phyloP scores from a whole-genome alignment of 2,329 filamentous ascomycete genomes.

The Acephala macrosclerotiorum region DNA sequence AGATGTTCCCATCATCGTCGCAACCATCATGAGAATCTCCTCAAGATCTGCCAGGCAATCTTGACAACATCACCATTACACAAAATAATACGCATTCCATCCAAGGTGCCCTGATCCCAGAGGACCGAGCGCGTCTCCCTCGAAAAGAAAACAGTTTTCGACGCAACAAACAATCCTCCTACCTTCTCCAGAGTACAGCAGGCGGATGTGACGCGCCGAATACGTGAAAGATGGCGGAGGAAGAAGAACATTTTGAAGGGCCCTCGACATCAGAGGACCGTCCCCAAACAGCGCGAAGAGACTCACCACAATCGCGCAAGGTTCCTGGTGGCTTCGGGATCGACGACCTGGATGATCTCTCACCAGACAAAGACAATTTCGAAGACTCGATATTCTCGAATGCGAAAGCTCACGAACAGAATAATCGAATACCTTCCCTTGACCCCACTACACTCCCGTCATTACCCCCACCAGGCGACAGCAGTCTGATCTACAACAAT shows the following conservation, averaged over 20 bases:
- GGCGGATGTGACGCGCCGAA: slow-evolving; percentile 40
- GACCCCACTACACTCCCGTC: slow-evolving; percentile 37
- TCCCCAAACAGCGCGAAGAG: slow-evolving; percentile 40
- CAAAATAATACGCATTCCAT: slow-evolving; percentile 17
- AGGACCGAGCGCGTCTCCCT: slow-evolving; percentile 31
- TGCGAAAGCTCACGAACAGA: slow-evolving; percentile 27
- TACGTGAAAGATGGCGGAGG: slow-evolving; percentile 41
- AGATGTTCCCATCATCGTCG: slow-evolving; percentile 10
- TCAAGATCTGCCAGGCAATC: neutral
- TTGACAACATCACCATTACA: slow-evolving; percentile 12
- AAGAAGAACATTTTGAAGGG: slow-evolving; percentile 34
- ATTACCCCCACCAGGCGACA: slow-evolving; percentile 38
- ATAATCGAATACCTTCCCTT: slow-evolving; percentile 34
- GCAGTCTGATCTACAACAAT: slow-evolving; percentile 39
- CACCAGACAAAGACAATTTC: slow-evolving; percentile 37
- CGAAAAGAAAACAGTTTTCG: slow-evolving; percentile 13
- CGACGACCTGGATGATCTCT: slow-evolving; percentile 40
- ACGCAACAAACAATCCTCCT: slow-evolving; percentile 6
- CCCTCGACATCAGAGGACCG: slow-evolving; percentile 29
- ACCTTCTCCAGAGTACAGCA: slow-evolving; percentile 4
- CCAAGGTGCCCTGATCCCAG: slow-evolving; percentile 13
- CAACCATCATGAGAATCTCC: slow-evolving; percentile 7
- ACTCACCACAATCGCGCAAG: slow-evolving; percentile 31
- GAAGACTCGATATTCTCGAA: slow-evolving; percentile 38
- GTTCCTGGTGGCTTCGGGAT: slow-evolving; percentile 39